Base-by-base conservation (phyloP, 176 grass and related monocot species). In the Eleusine indica region DNA sequence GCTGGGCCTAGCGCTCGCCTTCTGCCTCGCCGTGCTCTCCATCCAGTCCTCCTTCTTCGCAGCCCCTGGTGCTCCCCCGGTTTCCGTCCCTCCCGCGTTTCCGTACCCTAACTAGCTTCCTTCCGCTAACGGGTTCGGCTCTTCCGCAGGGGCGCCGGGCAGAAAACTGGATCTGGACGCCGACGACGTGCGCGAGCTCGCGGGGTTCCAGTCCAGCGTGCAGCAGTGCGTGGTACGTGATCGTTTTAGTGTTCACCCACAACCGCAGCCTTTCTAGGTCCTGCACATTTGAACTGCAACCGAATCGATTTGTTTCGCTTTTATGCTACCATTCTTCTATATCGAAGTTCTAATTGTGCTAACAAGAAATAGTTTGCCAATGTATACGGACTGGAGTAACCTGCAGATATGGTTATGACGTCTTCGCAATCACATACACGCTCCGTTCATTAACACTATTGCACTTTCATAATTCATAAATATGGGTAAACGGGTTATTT, bases 11-110 rank as follows among this genome's bases (percentile, higher is more conserved):
- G 87, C 89, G 57, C 87, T 98, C 51, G 85, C 80, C 49, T 95
- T 95, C 93, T 95, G 91, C 85, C 71, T 91, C 75, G 38, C 87
- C 19, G 82, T 95, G 40, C 87, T 98, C 86, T 91, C 73, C 91
- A 93, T 98, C 86, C 96, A 95, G 84, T 98, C 91, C 48, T 92
- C 91, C 2, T 82, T 87, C 78, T 96, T 95, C 91, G 90, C 93
- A 29, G 67, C 70, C 40, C 73, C 90, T 80, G 49, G 87, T 90
- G 44, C 46, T 41, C 49, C 64, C 56, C 54, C n/a, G 6, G 16
- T 11, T 15, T 5, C 46, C 37, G n/a, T 9, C 68, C 28, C 47
- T 16, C 10, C 13, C 39, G 2, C 39, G 1, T 18, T 2, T 43
- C 21, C 22, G 5, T 47, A 84, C 78, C 76, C 72, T 82, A 81